Conservation (phyloP, 148 eudicot species). For the Camellia granthamiana region DNA sequence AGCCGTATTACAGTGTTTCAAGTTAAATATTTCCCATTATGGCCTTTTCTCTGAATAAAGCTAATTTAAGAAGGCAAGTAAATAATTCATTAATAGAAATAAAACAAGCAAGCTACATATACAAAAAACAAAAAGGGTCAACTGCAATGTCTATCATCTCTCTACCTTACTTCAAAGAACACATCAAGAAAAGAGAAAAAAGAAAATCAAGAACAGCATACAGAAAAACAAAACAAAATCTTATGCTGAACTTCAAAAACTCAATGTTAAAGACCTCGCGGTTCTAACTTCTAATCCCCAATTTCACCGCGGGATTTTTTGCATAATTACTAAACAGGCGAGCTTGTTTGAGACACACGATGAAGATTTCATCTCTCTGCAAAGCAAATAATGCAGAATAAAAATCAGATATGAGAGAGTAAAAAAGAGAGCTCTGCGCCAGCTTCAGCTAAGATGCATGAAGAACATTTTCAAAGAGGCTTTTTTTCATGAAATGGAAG, state of each 20-base stretch:
- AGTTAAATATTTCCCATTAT: too few species aligned
- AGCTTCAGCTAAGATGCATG: background rate
- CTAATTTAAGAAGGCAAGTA: background rate
- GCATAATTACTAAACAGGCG: conserved; percentile 1
- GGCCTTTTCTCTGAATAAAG: background rate
- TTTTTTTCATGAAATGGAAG: conserved; percentile 39
- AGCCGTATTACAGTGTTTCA: too few species aligned
- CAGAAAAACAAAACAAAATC: conserved; percentile 8
- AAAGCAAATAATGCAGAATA: conserved; percentile 32
- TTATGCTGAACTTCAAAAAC: background rate
- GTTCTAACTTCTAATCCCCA: conserved; percentile 13
- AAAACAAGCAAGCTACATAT: too few species aligned
- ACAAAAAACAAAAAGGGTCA: too few species aligned
- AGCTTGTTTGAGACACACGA: conserved; percentile 9
- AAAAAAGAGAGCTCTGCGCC: conserved; percentile 9
- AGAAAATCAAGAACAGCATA: too few species aligned
- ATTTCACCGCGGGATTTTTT: background rate
- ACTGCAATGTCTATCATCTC: too few species aligned
- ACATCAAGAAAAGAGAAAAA: too few species aligned
- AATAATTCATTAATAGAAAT: too few species aligned
- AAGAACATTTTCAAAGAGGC: background rate
- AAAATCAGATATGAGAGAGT: conserved; percentile 8
- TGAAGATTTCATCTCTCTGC: conserved; percentile 26
- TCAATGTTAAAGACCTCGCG: background rate
- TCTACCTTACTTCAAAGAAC: too few species aligned